Conservation (phyloP, 2,329 filamentous ascomycete species). For the Cryphonectria radicalis region DNA sequence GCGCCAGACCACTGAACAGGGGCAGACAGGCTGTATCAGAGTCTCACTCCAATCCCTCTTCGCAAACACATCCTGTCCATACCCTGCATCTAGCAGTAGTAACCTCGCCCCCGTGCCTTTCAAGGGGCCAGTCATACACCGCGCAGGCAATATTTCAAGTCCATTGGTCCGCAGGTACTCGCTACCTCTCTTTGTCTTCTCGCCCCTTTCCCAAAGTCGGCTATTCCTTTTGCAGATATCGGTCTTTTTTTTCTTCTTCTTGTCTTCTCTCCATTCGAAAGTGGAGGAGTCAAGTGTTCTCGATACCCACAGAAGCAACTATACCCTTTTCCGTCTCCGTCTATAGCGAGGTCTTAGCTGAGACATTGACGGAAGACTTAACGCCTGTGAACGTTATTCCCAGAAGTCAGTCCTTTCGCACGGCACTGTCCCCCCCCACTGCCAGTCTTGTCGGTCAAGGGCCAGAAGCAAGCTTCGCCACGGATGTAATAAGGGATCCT, state of each 20-base stretch:
- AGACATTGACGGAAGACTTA: conserved; percentile 13
- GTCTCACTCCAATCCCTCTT: conserved; percentile 1
- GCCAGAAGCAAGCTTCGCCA: conserved; percentile 18
- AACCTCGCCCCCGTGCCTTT: conserved; percentile 14
- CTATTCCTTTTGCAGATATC: conserved; percentile 29
- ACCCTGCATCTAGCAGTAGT: conserved; percentile 23
- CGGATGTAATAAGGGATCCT: conserved; percentile 9
- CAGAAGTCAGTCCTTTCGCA: neutral
- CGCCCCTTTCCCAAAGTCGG: conserved; percentile 2
- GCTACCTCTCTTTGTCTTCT: conserved; percentile 28
- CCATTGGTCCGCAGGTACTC: conserved; percentile 22
- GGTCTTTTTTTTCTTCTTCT: neutral
- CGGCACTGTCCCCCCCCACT: neutral
- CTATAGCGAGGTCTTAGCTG: conserved; percentile 18
- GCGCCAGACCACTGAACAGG: conserved; percentile 11
- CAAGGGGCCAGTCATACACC: conserved; percentile 23
- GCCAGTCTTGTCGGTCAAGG: neutral
- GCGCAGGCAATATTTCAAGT: conserved; percentile 9
- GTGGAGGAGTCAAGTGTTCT: conserved; percentile 16
- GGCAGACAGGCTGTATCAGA: conserved; percentile 27
- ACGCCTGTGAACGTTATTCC: neutral
- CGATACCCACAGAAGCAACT: conserved; percentile 16
- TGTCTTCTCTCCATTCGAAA: neutral
- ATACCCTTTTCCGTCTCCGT: conserved; percentile 25
- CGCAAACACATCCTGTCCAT: conserved; percentile 9